Conservation (phyloP, 106 monocot genomes). For the Amphibolis antarctica region DNA sequence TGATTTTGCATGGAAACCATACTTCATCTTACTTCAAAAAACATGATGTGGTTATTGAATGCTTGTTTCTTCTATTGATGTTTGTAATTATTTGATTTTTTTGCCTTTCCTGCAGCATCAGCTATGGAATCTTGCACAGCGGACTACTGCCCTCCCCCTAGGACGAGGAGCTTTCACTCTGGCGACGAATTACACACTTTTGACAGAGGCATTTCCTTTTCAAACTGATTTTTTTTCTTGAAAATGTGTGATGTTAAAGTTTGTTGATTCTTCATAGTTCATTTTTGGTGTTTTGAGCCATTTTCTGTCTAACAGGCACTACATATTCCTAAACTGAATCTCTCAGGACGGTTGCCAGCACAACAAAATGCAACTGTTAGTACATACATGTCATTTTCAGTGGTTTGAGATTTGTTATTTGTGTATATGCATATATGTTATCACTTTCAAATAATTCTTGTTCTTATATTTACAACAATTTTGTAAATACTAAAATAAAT, state of each 20-base stretch:
- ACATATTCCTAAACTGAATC: conserved; percentile 68
- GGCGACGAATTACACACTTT: conserved; percentile 70
- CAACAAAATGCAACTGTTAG: conserved; percentile 94
- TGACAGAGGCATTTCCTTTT: conserved; percentile 55
- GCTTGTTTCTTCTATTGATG: not conserved
- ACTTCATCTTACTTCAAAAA: not conserved
- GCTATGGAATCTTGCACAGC: conserved; percentile 91
- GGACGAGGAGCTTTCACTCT: conserved; percentile 94
- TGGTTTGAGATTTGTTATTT: too few species aligned
- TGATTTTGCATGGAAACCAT: too few species aligned
- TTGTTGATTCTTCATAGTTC: conserved; percentile 4
- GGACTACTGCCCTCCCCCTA: conserved; percentile 85
- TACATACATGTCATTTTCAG: conserved; percentile 4
- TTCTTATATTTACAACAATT: too few species aligned
- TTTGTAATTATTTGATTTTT: not conserved
- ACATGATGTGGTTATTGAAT: not conserved
- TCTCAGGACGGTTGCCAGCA: conserved; percentile 78
- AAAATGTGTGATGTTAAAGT: not conserved
- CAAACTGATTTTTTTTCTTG: not conserved
- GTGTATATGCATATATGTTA: too few species aligned
- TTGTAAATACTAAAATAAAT: too few species aligned
- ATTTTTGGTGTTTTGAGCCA: not conserved
- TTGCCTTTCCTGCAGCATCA: conserved; percentile 48
- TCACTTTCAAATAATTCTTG: too few species aligned
- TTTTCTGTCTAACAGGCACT: conserved; percentile 34